Base-by-base conservation (phyloP, 257 asterid genomes). In the Cynanchum wilfordii region DNA sequence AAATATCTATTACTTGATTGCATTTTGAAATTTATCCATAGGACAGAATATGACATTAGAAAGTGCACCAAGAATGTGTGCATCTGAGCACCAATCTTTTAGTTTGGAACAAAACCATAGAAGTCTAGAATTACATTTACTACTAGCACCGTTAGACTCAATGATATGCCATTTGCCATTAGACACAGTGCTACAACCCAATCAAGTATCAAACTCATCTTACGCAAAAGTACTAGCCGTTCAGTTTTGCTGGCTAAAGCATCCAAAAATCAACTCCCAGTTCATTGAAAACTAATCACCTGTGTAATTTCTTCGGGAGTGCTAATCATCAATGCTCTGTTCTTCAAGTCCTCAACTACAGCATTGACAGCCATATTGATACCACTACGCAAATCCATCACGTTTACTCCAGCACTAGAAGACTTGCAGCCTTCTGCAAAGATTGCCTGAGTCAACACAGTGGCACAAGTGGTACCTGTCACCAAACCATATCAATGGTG, bases 401-500 rank as follows among this genome's bases (percentile, higher is more conserved):
- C 98, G 80, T 83, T 92, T 66, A 90, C 87, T 80, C 98, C 97
- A 9, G 91, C 91, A 60, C 95, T 92, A 72, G 84, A 87, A 38
- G 96, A 88, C 79, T 92, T 92, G 88, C 93, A 89, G 71, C 98
- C 98, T 86, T 92, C 98, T 72, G 80, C 68, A 82, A 87, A 90
- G 81, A 92, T 90, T 73, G 97, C 92, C 81, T 92, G 98, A 74
- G 95, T 87, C 80, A 90, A 84, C 70, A 90, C 97, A 27, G 97
- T 90, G 27, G 98, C 98, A 83, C 98, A 92, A 70, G 98, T 92
- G 33, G 98, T 92, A 82, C 98, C 98, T 92, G 86, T 75, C 57
- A 70, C 76, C 81, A 75, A 59, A 71, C 58, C 76, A 72, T 33
- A 68, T 72, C 73, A 73, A n/a, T 59, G 7, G 55, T 84, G 72